phyloP scores from a whole-genome alignment of 805 yeast genomes.

The Candida patagonica region DNA sequence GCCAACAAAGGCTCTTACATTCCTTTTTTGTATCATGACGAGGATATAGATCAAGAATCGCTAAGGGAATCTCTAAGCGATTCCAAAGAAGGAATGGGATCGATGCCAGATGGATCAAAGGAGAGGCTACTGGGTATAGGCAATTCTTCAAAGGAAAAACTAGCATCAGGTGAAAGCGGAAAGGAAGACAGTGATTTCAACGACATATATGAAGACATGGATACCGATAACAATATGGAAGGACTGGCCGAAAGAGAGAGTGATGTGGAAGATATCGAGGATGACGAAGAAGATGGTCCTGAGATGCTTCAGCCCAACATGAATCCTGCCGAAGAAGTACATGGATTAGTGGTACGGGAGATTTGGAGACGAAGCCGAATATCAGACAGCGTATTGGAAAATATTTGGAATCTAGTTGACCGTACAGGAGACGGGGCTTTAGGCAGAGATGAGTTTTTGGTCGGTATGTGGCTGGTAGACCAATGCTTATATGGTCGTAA shows the following conservation, averaged over 20 bases:
- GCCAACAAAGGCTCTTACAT: slow-evolving; percentile 58
- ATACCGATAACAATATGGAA: slow-evolving; percentile 12
- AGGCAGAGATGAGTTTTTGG: slow-evolving; percentile 72
- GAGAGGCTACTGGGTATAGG: not conserved
- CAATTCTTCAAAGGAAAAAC: not conserved
- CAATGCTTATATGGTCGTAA: slow-evolving; percentile 92
- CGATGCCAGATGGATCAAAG: not conserved
- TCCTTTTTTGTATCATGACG: slow-evolving; percentile 3
- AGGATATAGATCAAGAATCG: not conserved
- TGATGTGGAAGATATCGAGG: slow-evolving; percentile 21
- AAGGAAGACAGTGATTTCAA: slow-evolving; percentile 15
- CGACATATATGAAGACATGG: slow-evolving; percentile 12
- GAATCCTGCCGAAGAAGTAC: slow-evolving; percentile 37
- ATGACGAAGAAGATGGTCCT: slow-evolving; percentile 10
- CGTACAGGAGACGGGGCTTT: slow-evolving; percentile 54
- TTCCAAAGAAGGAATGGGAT: not conserved
- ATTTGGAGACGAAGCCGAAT: slow-evolving; percentile 76
- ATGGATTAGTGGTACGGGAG: slow-evolving; percentile 59
- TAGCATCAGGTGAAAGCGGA: slow-evolving; percentile 6
- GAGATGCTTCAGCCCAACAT: slow-evolving; percentile 7
- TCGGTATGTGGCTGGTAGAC: slow-evolving; percentile 98
- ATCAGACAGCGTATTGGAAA: slow-evolving; percentile 59
- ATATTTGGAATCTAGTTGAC: slow-evolving; percentile 57
- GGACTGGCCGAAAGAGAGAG: slow-evolving; percentile 5
- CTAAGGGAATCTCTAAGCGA: not conserved